Percentiles rank a stretch among this genome's conserved stretches.
phyloP scores from a whole-genome alignment of 371 early-diverging fungal genomes.

The Thermomucor indicae-seudaticae region DNA sequence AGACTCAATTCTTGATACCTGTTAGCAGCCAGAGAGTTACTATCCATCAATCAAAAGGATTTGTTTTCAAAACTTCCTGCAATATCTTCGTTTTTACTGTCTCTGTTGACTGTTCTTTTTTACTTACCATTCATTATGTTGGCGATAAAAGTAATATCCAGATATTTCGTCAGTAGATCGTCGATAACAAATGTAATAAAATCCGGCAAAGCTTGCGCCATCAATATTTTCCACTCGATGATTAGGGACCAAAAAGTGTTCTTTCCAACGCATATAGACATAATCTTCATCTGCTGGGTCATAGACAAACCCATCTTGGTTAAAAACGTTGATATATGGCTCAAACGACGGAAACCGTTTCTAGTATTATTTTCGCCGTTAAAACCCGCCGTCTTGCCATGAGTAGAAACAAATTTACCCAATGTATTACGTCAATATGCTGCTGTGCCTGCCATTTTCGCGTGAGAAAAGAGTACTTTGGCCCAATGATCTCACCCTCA shows the following conservation, averaged over 20 bases:
- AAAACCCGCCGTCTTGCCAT: background rate
- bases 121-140: slow-evolving; percentile 70
- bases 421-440: slow-evolving; percentile 70
- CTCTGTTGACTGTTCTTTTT: background rate
- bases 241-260: slow-evolving; percentile 94
- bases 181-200: slow-evolving; percentile 91
- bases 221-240: slow-evolving; percentile 79
- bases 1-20: slow-evolving; percentile 80
- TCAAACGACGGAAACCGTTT: slow-evolving; percentile 65
- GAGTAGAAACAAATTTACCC: slow-evolving; percentile 52
- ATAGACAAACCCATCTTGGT: slow-evolving; percentile 64
- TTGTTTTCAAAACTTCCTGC: background rate
- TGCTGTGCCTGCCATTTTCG: slow-evolving; percentile 86
- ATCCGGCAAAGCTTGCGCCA: slow-evolving; percentile 94
- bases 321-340: slow-evolving; percentile 58
- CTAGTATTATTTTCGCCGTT: too few species aligned
- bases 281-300: slow-evolving; percentile 69
- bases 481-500: slow-evolving; percentile 83
- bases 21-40: too few species aligned
- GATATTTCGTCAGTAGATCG: slow-evolving; percentile 71
- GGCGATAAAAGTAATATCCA: slow-evolving; percentile 86
- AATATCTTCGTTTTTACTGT: too few species aligned
- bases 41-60: background rate
- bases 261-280: slow-evolving; percentile 97
- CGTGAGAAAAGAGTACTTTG: slow-evolving; percentile 74